Base-by-base conservation (phyloP, 1,139 yeast species). In the Wickerhamomyces sp. region DNA sequence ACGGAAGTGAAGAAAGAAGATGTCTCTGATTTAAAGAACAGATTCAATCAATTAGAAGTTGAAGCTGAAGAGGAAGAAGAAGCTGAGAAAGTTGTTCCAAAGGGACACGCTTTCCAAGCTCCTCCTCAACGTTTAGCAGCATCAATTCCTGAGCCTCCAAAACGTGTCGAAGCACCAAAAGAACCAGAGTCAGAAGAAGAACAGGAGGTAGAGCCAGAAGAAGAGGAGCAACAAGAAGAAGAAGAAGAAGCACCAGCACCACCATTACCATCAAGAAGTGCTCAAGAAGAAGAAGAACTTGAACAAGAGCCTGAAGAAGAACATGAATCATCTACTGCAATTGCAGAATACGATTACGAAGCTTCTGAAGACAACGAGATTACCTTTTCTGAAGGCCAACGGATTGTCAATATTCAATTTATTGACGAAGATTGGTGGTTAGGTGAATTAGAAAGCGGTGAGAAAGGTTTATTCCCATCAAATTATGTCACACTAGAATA, bases 381-480 rank as follows among this genome's bases (percentile, higher is more conserved):
- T 43, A 75, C 81, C 3, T 87, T 87, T 61, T 75, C 68, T 26
- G 96, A 87, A 58, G 95, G 94, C 37, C 97, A 88, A 51, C 54
- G 71, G 45, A 88, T 92, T 49, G 67, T 79, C 17, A 86, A 88
- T 46, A 85, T 92, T 47, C 95, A 88, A 51, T 84, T 87, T 61
- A 85, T 86, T 14, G 96, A 89, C 52, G 96, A 87, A 37, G 96
- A 88, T 57, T 92, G 98, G 98, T 92, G 97, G 97, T 71, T 83
- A 43, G 98, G 98, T 36, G 80, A 80, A 52, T 65, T 78, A 43
- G 65, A 58, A 46, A 64, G 79, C 31, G 96, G 96, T 32, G 84
- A 79, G 49, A 72, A 76, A 48, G 95, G 95, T 41, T 70, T 92
- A 42, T 89, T 92, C 80, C 98, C 98, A 35, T 81, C 95, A 32